Evolutionary conservation across 805 yeast genomes (phyloP).

Genomic region (Saccharomycopsis schoenii): DNA sequence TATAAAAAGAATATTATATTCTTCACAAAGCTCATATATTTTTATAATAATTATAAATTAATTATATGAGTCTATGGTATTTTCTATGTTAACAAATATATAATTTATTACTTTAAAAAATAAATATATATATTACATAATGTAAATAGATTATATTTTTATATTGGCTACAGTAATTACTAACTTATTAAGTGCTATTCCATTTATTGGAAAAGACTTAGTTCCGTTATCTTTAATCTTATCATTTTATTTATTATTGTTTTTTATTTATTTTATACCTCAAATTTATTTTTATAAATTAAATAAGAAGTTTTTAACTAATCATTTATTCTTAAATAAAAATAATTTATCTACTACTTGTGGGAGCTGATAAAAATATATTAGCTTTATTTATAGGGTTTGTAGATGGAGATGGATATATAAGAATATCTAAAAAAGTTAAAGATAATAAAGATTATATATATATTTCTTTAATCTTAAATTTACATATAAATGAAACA

Average conservation of each 20-base stretch:
- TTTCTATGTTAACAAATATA: background rate
- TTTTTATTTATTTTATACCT: background rate
- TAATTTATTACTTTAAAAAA: background rate
- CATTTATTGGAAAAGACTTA: slow-evolving; percentile 1
- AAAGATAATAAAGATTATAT: slow-evolving; percentile 1
- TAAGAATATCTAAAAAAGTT: slow-evolving; percentile 4
- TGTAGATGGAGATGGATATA: slow-evolving; percentile 9
- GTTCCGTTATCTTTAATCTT: background rate
- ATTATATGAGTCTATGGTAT: background rate
- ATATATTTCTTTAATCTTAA: slow-evolving; percentile 3
- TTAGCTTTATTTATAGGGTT: slow-evolving; percentile 3
- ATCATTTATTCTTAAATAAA: background rate
- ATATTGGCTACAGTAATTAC: slow-evolving; percentile 4
- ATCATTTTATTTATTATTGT: background rate
- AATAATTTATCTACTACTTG: too few species aligned
- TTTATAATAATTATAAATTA: too few species aligned
- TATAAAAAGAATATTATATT: background rate
- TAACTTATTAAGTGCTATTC: slow-evolving; percentile 3
- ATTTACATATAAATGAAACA: slow-evolving; percentile 5
- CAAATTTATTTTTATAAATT: background rate
- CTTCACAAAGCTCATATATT: background rate
- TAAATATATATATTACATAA: background rate
- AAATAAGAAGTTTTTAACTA: background rate
- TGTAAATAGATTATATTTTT: background rate
- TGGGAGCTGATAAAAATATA: background rate